Conservation (phyloP, 352 stramenopile species). For the Pythium biforme region DNA sequence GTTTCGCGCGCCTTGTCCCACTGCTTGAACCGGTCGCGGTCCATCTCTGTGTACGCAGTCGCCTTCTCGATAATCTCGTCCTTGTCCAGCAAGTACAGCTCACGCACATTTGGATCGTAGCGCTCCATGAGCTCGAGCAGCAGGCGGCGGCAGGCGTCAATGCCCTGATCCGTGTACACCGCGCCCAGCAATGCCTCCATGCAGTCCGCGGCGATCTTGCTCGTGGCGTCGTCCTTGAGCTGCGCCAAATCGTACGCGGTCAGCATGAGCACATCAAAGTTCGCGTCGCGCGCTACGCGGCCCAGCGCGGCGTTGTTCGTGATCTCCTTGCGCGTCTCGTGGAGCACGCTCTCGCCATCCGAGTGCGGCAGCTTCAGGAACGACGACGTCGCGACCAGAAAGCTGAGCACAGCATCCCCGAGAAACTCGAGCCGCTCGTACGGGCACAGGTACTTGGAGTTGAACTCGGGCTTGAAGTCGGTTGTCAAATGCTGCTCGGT, state of each 20-base stretch:
- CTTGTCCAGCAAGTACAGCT: slow-evolving; percentile 61
- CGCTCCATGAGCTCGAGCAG: slow-evolving; percentile 61
- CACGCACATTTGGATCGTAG: slow-evolving; percentile 50
- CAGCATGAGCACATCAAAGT: slow-evolving; percentile 74
- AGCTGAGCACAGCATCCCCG: slow-evolving; percentile 80
- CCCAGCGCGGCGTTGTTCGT: slow-evolving; percentile 79
- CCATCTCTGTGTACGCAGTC: slow-evolving; percentile 48
- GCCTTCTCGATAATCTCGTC: slow-evolving; percentile 47
- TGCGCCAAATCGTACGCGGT: slow-evolving; percentile 64
- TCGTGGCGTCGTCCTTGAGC: slow-evolving; percentile 49
- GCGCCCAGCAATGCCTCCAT: slow-evolving; percentile 80
- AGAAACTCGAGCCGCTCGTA: slow-evolving; percentile 87
- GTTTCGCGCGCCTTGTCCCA: slow-evolving; percentile 48
- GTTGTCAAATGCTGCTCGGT: slow-evolving; percentile 57
- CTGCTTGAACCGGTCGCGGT: slow-evolving; percentile 49
- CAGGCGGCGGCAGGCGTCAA: slow-evolving; percentile 61
- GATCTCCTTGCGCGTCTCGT: slow-evolving; percentile 71
- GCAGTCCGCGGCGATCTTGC: slow-evolving; percentile 82
- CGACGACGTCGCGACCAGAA: slow-evolving; percentile 74
- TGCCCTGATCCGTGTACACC: slow-evolving; percentile 80
- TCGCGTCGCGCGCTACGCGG: slow-evolving; percentile 67
- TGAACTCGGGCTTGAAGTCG: slow-evolving; percentile 77
- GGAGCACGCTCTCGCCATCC: slow-evolving; percentile 60
- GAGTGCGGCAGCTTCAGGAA: slow-evolving; percentile 75
- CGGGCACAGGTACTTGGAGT: slow-evolving; percentile 72